Base-by-base conservation (phyloP, 176 grass and related monocot species). In the Puya raimondii region DNA sequence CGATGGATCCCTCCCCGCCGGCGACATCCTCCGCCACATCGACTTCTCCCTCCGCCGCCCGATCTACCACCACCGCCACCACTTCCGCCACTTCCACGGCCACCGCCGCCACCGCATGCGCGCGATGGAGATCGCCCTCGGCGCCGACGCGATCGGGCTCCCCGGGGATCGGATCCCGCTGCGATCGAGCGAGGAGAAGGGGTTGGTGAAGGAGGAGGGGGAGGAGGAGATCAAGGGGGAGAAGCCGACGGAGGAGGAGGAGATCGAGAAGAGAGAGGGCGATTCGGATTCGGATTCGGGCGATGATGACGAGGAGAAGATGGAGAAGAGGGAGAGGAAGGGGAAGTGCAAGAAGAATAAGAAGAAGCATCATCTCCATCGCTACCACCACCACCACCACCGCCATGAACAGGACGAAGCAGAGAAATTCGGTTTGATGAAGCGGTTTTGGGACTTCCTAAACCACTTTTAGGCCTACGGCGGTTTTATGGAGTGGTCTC, bases 401-500 rank as follows among this genome's bases (percentile, higher is more conserved):
- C 53, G 48, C 33, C 33, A 42, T 42, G 77, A 65, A 59, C 68
- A 73, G 48, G 77, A 67, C 48, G 49, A 72, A 16, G 50, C 10
- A 66, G 54, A 75, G 65, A 71, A 70, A 57, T 16, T 51, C 16
- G 59, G 73, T 18, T 51, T 82, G 58, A 51, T 77, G 17, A 77
- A 72, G 73, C 68, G 57, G 80, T 47, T 77, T 22, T 49, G 18
- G 74, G 50, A 83, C 27, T 4, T 83, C 68, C 10, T 83, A 8
- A 48, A 77, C 27, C 54, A 22, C 23, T 83, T 73, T 42, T 78
- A 73, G 63, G 70, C 15, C 58, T 11, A 22, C 16, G 26, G 17
- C 7, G 65, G 23, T n/a, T 47, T 51, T 25, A 50, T 22, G 73
- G 12, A 14, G 2, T 14, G 52, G 16, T 54, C 10, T 54, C 11